Base-by-base conservation (phyloP, 2,329 filamentous ascomycete genomes). In the Ophiostoma ulmi region DNA sequence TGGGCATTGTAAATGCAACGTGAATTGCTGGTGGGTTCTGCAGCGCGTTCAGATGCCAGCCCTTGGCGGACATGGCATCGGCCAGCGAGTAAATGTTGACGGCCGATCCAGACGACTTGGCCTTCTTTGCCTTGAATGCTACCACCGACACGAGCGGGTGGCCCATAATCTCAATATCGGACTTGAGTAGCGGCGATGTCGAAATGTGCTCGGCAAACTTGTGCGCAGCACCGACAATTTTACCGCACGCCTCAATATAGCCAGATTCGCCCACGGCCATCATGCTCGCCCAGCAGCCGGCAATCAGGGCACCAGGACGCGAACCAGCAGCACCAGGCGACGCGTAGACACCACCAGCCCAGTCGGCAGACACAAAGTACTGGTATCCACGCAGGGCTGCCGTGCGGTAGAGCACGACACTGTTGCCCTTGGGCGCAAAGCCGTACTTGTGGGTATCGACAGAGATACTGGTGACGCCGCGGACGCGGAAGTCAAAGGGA, bases 391-490 rank as follows among this genome's bases (percentile, higher is more conserved):
- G 89, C 74, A 96, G 87, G 66, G 87, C 82, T 44, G 89, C 86
- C 65, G 88, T 91, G 76, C 95, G 92, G 85, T 99, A 99, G 61
- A 99, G 85, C 17, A 97, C 86, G 1, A 93, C 95, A 69, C 91
- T 95, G 85, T 97, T 99, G 75, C 95, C 95, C 83, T 99, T 99
- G 69, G 95, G 95, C 0, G 95, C 95, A 78, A 99, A 99, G 52
- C 95, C 95, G 79, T 99, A 99, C 80, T 99, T 99, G 86, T 99
- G 95, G 2, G 95, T 99, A 79, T 99, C 95, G 79, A 94, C 96
- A 75, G 90, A 93, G 80, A 99, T 98, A 79, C 91, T 94, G 3
- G 94, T 97, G 52, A 99, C 95, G 76, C 95, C 95, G 75, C 92
- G 93, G 72, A 96, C 88, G 70, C 91, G 89, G 87, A 99, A 99